phyloP scores from a whole-genome alignment of 1,139 yeast species.

The Pichia sorboxylosa region DNA sequence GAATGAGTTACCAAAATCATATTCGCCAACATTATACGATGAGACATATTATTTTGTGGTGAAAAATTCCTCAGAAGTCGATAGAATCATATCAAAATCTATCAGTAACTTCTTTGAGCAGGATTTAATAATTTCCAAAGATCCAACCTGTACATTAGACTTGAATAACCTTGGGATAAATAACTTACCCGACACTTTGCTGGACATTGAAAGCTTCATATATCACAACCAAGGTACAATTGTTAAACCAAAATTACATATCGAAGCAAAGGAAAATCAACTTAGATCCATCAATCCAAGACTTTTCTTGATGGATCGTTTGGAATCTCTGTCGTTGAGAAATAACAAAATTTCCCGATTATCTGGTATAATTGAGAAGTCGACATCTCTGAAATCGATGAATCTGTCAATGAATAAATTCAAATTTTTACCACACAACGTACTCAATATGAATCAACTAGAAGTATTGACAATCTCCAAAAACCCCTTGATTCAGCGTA shows the following conservation, averaged over 20 bases:
- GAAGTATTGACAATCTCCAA: constrained; percentile 42
- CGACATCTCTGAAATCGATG: constrained; percentile 35
- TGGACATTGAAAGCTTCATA: constrained; percentile 39
- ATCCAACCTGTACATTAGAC: constrained; percentile 23
- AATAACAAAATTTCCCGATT: constrained; percentile 37
- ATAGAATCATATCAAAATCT: constrained; percentile 5
- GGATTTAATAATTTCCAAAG: constrained; percentile 4
- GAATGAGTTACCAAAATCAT: constrained; percentile 20
- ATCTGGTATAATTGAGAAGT: constrained; percentile 40
- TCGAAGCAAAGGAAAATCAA: constrained; percentile 41
- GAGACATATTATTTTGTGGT: constrained; percentile 24
- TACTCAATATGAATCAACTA: constrained; percentile 33
- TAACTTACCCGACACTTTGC: constrained; percentile 42
- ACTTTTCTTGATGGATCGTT: constrained; percentile 36
- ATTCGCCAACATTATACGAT: constrained; percentile 20
- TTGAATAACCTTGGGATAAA: constrained; percentile 33
- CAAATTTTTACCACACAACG: constrained; percentile 42
- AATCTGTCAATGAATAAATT: constrained; percentile 43
- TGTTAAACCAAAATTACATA: constrained; percentile 30
- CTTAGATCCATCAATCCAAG: constrained; percentile 39
- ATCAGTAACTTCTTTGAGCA: constrained; percentile 7
- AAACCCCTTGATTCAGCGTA: constrained; percentile 19
- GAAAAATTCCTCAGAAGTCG: constrained; percentile 12
- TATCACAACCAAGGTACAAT: constrained; percentile 23
- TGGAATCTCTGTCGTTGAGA: constrained; percentile 45